Evolutionary conservation across 2,329 filamentous ascomycete genomes (phyloP), one percentile per base, ranked within the genome.

Genomic region (Microascus cirrosus): DNA sequence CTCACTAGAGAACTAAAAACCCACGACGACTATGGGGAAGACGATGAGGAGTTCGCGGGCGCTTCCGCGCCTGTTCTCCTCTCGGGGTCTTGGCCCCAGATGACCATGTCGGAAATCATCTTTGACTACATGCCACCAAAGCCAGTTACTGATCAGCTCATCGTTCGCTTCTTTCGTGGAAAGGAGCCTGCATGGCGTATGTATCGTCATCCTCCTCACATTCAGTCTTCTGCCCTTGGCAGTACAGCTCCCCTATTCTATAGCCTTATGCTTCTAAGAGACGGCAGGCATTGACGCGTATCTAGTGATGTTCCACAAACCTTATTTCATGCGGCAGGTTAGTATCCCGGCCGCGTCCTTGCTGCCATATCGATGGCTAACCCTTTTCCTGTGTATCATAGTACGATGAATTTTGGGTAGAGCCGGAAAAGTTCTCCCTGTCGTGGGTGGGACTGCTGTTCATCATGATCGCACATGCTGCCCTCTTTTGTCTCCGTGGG

Each of bases 381-480:
- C 45, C 7, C 12, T 13, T 20, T 24, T 11, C n/a, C 18, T 24
- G 11, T 13, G 3, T n/a, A 24, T 54, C 39, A 18, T 24, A 63
- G 62, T 71, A 69, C 54, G 61, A 66, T 3, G 56, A 53, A 4
- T 70, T 71, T 58, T 71, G 69, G 69, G 59, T 61, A 11, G 56
- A 63, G 36, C 64, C 65, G 0, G 35, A 52, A 0, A 24, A 57
- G 1, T 59, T 59, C 13, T 60, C 66, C 1, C 58, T 65, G 15
- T 64, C 64, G 2, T 69, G 66, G 61, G 53, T 72, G 3, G 68
- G 65, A 4, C 61, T 72, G 32, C 59, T 72, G 8, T 69, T 66
- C 59, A 63, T 63, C 59, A 65, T 71, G 63, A 62, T 70, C n/a
- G 62, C 63, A 2, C 62, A 68, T 18, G 62, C 66, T 4, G 60